Evolutionary conservation across 2,329 filamentous ascomycete genomes (phyloP).

Genomic region (Xylariales sp.): DNA sequence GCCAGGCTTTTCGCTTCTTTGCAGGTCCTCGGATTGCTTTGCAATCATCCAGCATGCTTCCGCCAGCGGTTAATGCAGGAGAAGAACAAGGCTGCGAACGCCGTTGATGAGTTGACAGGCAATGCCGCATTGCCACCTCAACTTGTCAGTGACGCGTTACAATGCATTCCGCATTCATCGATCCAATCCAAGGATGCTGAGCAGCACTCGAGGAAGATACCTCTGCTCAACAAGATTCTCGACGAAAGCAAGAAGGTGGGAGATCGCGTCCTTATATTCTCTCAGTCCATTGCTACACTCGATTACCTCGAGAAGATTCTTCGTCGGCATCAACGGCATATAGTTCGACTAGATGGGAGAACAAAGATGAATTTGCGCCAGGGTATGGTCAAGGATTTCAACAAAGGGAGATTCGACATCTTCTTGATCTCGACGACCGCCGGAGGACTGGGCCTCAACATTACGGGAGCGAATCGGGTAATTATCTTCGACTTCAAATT

Average conservation of each 20-base stretch:
- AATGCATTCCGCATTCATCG: conserved; percentile 32
- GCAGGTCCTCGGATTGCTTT: conserved; percentile 40
- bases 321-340: conserved; percentile 39
- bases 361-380: conserved; percentile 57
- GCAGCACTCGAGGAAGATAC: conserved; percentile 62
- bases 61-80: conserved; percentile 27
- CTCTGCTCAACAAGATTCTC: conserved; percentile 65
- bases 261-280: conserved; percentile 81
- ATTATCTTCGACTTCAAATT: conserved; percentile 81
- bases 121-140: conserved; percentile 21
- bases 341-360: conserved; percentile 62
- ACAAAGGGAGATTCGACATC: conserved; percentile 49
- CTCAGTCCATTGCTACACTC: conserved; percentile 65
- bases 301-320: conserved; percentile 63
- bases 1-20: conserved; percentile 30
- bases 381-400: conserved; percentile 63
- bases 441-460: conserved; percentile 79
- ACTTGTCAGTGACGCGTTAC: conserved; percentile 26
- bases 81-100: conserved; percentile 10
- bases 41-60: conserved; percentile 49
- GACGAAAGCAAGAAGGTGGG: conserved; percentile 52
- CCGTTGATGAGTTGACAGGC: conserved; percentile 11
- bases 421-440: conserved; percentile 81
- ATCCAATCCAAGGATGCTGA: conserved; percentile 33
- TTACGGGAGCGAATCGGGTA: conserved; percentile 78